Conservation (phyloP, 345 rosid species). For the Cardamine occulta region DNA sequence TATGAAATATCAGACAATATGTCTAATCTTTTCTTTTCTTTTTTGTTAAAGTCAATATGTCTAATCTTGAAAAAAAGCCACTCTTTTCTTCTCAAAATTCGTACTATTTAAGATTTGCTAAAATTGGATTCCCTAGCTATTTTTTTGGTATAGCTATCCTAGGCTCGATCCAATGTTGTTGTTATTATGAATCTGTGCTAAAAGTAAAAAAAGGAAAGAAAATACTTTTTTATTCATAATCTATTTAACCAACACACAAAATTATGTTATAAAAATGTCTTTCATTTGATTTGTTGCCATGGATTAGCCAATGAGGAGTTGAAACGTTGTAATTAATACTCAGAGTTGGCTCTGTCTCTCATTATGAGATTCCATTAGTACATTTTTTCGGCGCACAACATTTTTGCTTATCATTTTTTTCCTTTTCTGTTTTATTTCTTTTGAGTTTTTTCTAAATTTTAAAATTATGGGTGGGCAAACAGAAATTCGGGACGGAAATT, state of each 20-base stretch:
- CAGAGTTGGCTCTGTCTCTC: not conserved
- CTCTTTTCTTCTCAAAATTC: not conserved
- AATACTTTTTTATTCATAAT: not conserved
- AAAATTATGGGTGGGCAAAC: too few species aligned
- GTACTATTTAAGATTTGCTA: not conserved
- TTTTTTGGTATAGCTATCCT: conserved; percentile 7
- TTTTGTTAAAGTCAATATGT: too few species aligned
- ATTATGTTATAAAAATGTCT: not conserved
- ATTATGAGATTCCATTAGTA: conserved; percentile 22
- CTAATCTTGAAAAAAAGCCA: too few species aligned
- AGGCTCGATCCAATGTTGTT: too few species aligned
- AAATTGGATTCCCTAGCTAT: conserved; percentile 11
- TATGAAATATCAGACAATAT: not conserved
- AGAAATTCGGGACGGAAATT: too few species aligned
- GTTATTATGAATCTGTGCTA: not conserved
- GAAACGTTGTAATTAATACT: conserved; percentile 22
- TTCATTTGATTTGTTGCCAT: conserved; percentile 13
- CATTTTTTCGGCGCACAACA: too few species aligned
- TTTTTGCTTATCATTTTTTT: too few species aligned
- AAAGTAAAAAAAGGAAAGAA: not conserved
- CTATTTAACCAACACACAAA: not conserved
- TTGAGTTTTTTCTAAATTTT: too few species aligned
- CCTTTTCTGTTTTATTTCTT: too few species aligned
- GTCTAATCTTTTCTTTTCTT: not conserved
- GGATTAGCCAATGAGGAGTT: conserved; percentile 14